Conservation (phyloP, 2,329 filamentous ascomycete species). For the Xylaria multiplex region DNA sequence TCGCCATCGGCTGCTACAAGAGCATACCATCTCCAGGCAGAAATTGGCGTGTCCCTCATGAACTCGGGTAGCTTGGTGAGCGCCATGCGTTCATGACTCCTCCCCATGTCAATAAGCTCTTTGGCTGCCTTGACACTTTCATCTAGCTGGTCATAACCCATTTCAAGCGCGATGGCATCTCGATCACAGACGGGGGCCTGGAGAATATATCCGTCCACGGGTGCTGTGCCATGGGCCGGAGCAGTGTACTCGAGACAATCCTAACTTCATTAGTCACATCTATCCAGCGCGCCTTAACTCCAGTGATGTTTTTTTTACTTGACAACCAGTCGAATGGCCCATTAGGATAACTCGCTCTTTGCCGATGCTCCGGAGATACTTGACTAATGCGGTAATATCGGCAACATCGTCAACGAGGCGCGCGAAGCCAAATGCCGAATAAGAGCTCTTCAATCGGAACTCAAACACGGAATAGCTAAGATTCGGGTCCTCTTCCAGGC, state of each 20-base stretch:
- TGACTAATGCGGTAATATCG: slow-evolving; percentile 63
- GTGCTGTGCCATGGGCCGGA: slow-evolving; percentile 54
- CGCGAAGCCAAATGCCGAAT: slow-evolving; percentile 61
- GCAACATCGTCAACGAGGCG: slow-evolving; percentile 63
- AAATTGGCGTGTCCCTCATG: slow-evolving; percentile 57
- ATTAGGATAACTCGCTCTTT: slow-evolving; percentile 64
- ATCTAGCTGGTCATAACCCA: slow-evolving; percentile 57
- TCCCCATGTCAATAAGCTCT: slow-evolving; percentile 65
- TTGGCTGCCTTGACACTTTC: slow-evolving; percentile 60
- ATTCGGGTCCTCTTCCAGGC: slow-evolving; percentile 52
- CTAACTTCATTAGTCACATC: slow-evolving; percentile 48
- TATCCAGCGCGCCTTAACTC: not conserved
- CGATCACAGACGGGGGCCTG: slow-evolving; percentile 84
- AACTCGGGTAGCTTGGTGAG: slow-evolving; percentile 54
- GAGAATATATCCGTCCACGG: slow-evolving; percentile 79
- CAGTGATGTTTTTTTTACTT: slow-evolving; percentile 51
- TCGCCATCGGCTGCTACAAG: slow-evolving; percentile 67
- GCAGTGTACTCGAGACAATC: slow-evolving; percentile 67
- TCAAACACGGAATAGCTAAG: slow-evolving; percentile 66
- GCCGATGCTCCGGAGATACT: slow-evolving; percentile 62
- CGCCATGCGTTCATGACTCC: slow-evolving; percentile 65
- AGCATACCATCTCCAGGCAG: slow-evolving; percentile 64
- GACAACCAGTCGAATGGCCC: slow-evolving; percentile 69
- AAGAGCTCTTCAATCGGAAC: slow-evolving; percentile 65
- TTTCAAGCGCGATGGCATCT: slow-evolving; percentile 65